Evolutionary conservation across 306 rosid genomes (phyloP), one percentile per base, ranked within the genome.

Genomic region (Lathyrus aphaca): DNA sequence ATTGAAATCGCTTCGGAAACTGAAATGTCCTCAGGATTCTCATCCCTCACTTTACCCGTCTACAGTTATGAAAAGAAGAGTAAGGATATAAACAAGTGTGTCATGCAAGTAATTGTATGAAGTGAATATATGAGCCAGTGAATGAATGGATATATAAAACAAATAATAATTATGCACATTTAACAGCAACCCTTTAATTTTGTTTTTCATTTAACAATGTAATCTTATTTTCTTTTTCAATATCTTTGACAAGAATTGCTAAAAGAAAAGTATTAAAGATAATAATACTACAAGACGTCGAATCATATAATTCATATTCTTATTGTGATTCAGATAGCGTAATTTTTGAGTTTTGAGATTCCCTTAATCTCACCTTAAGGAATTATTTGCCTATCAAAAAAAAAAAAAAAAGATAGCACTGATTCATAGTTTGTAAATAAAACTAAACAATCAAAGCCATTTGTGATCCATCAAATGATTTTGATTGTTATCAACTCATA

Each of bases 1-100:
- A 86, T 60, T 11, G 85, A 76, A 55, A 89, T 89, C 7, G 89
- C 96, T 82, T 69, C 74, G 42, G 65, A 81, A 44, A 89, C 88
- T 6, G 91, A 86, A 80, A 89, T 82, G 74, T 89, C 91, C 58
- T 81, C 86, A 0, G 81, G 71, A 79, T 75, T 61, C 64, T 89
- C 91, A 74, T 84, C 91, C 70, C 96, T 86, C 25, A 89, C 89
- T 81, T 86, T 84, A 51, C 64, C 91, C 0, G 89, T 86, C 96
- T 89, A 74, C 63, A 62, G 58, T 50, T 60, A 74, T 56, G 42
- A 30, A 29, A 57, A 58, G n/a, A 19, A 58, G 23, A 58, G 43
- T 58, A 58, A 32, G 30, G 13, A 11, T 30, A 30, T 8, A 29
- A 57, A 32, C 21, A 30, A 8, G 23, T 30, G 40, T 15, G 14